Conservation (phyloP, 1,139 yeast species). For the Kodamaea sp. region DNA sequence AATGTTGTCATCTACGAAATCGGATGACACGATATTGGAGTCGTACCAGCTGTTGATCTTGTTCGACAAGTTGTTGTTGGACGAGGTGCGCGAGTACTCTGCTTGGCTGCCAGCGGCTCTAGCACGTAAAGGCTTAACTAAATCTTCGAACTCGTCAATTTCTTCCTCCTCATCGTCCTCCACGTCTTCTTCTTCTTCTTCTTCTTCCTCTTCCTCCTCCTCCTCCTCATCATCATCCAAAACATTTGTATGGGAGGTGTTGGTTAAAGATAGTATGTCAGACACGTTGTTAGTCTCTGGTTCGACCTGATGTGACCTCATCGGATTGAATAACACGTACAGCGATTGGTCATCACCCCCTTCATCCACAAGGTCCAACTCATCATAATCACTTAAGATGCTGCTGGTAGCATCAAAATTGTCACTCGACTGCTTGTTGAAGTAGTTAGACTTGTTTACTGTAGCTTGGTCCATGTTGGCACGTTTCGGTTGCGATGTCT, state of each 20-base stretch:
- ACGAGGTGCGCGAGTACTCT: background rate
- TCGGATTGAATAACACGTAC: constrained; percentile 47
- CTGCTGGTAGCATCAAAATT: constrained; percentile 18
- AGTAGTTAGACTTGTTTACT: constrained; percentile 8
- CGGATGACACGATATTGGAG: constrained; percentile 12
- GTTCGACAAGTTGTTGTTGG: constrained; percentile 16
- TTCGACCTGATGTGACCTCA: constrained; percentile 11
- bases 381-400: constrained; percentile 24
- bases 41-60: constrained; percentile 29
- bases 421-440: constrained; percentile 6
- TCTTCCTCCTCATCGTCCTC: constrained; percentile 11
- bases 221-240: constrained; percentile 14
- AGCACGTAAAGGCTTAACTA: constrained; percentile 1
- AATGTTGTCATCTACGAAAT: constrained; percentile 39
- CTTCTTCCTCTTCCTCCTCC: constrained; percentile 20
- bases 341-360: constrained; percentile 35
- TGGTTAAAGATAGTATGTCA: constrained; percentile 43
- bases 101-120: background rate
- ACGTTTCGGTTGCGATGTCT: constrained; percentile 4
- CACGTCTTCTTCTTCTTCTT: constrained; percentile 18
- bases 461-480: constrained; percentile 1
- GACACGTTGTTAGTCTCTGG: constrained; percentile 21
- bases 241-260: constrained; percentile 19
- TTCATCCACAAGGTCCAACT: constrained; percentile 11
- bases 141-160: constrained; percentile 2